Conservation (phyloP, 1,139 yeast species). For the Kodamaea suecica region DNA sequence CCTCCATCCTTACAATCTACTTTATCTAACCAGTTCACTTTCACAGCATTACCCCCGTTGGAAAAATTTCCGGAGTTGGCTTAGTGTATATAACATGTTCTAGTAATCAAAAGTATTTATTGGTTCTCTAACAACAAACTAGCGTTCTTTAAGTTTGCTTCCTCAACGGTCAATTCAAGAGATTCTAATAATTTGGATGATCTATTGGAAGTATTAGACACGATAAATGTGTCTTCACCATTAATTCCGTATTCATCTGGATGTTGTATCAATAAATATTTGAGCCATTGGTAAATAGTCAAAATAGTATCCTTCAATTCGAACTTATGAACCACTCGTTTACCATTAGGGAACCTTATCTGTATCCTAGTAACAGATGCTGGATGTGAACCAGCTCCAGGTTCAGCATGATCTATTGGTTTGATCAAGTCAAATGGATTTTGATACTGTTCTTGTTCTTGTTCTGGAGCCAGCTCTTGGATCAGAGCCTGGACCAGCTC, state of each 20-base stretch:
- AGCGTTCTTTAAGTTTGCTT: constrained; percentile 78
- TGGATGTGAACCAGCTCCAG: constrained; percentile 55
- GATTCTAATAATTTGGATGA: constrained; percentile 63
- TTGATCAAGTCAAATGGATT: constrained; percentile 41
- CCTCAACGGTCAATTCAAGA: constrained; percentile 59
- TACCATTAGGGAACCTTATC: constrained; percentile 82
- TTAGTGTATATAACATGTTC: too few species aligned
- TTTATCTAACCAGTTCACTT: constrained; percentile 6
- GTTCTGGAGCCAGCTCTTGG: constrained; percentile 1
- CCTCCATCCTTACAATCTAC: constrained; percentile 6
- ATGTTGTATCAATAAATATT: constrained; percentile 56
- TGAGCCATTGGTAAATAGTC: constrained; percentile 36
- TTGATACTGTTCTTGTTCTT: constrained; percentile 11
- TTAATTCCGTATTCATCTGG: constrained; percentile 47
- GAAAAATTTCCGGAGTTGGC: constrained; percentile 22
- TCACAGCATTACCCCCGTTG: constrained; percentile 25
- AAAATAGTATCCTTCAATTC: constrained; percentile 42
- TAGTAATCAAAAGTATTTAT: too few species aligned
- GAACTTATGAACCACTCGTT: constrained; percentile 75
- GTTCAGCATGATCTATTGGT: constrained; percentile 58
- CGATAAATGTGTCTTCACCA: constrained; percentile 37
- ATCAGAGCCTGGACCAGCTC: constrained; percentile 1
- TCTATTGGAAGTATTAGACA: constrained; percentile 63
- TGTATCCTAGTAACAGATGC: constrained; percentile 78
- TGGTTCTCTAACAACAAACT: constrained; percentile 65